Percentiles rank a stretch among this genome's conserved stretches.
These are phyloP conservation scores for Cladosporium sp. DNA, from an alignment of 2,329 filamentous ascomycete genomes.

Conservation along the genomic window DNA sequence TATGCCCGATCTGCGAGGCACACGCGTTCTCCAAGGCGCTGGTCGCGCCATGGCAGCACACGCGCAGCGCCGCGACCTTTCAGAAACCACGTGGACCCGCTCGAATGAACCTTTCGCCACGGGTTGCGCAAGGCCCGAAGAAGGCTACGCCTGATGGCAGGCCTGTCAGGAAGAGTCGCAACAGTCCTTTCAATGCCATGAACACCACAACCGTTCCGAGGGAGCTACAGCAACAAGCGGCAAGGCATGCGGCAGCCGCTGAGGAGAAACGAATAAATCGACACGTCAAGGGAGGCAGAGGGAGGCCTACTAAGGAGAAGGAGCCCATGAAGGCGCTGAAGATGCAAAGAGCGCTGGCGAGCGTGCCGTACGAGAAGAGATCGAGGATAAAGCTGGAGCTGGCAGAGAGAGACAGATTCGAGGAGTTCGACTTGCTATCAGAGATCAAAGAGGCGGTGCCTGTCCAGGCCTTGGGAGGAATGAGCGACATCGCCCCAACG, in stretches of 20 bases:
- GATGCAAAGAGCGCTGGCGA: slow-evolving; percentile 78
- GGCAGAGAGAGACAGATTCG: slow-evolving; percentile 67
- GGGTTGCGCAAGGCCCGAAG: slow-evolving; percentile 32
- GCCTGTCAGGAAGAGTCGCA: slow-evolving; percentile 34
- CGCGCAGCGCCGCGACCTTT: slow-evolving; percentile 35
- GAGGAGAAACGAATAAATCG: slow-evolving; percentile 47
- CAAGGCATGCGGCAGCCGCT: slow-evolving; percentile 32
- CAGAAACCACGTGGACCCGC: slow-evolving; percentile 39
- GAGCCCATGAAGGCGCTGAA: slow-evolving; percentile 74
- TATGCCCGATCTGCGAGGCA: slow-evolving; percentile 40
- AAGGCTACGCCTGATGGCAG: slow-evolving; percentile 27
- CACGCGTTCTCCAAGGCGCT: slow-evolving; percentile 23
- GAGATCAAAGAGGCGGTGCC: slow-evolving; percentile 63
- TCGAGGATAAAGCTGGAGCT: slow-evolving; percentile 56
- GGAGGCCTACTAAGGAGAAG: slow-evolving; percentile 40
- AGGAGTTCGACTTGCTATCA: slow-evolving; percentile 71
- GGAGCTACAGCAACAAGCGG: slow-evolving; percentile 14
- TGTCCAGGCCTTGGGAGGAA: slow-evolving; percentile 65
- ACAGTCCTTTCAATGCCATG: slow-evolving; percentile 55
- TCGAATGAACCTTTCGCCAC: slow-evolving; percentile 46
- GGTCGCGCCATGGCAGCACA: slow-evolving; percentile 30
- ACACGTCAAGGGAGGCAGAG: slow-evolving; percentile 42
- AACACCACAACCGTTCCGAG: slow-evolving; percentile 43
- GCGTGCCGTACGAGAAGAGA: slow-evolving; percentile 67
- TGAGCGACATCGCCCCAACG: slow-evolving; percentile 73